phyloP scores from a whole-genome alignment of 73 alveolate genomes.

The Paramecium caudatum region DNA sequence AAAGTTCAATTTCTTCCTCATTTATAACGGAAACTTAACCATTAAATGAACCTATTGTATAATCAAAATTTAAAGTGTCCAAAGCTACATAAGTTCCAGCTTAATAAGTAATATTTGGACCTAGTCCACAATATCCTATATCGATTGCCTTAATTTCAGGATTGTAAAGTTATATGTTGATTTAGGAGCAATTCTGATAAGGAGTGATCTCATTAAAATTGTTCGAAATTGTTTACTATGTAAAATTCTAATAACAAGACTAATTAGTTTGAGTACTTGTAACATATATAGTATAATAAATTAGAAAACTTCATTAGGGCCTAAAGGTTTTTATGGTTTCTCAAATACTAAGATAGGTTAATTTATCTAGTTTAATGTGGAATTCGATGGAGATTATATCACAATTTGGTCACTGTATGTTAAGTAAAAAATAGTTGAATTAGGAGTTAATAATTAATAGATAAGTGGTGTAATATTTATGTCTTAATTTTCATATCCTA shows the following conservation, averaged over 20 bases:
- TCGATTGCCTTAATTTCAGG: not conserved
- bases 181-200: not conserved
- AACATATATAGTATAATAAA: not conserved
- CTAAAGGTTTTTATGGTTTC: not conserved
- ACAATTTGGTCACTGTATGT: not conserved
- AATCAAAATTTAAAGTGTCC: too few species aligned
- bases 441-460: not conserved
- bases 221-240: not conserved
- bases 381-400: not conserved
- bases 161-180: not conserved
- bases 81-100: not conserved
- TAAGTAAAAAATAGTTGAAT: not conserved
- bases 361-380: not conserved
- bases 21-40: not conserved
- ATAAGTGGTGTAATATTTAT: not conserved
- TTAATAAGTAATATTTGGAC: slow-evolving; percentile 12
- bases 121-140: slow-evolving; percentile 21
- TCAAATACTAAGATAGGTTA: slow-evolving; percentile 15
- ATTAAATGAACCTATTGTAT: not conserved
- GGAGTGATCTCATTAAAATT: not conserved
- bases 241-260: not conserved
- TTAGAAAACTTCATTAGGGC: not conserved
- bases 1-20: not conserved
- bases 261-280: not conserved
- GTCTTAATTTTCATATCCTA: not conserved